These are phyloP conservation scores for Pseudocercospora fuligena DNA, from an alignment of 2,329 filamentous ascomycete genomes.

Conservation along the genomic window DNA sequence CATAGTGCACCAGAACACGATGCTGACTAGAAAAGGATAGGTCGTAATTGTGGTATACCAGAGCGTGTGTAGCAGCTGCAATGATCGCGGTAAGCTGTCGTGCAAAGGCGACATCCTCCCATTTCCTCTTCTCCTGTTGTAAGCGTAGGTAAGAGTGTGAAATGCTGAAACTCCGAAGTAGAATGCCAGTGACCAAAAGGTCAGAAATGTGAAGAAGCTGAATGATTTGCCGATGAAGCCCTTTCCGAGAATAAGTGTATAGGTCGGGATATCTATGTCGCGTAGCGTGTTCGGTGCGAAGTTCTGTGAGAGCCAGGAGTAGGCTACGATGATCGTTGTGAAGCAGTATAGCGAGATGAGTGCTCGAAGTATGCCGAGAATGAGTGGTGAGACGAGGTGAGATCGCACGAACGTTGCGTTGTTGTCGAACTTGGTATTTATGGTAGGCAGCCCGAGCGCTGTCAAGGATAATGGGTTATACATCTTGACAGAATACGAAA, in stretches of 20 bases:
- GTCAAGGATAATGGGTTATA: constrained; percentile 10
- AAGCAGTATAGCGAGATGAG: constrained; percentile 23
- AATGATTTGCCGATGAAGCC: constrained; percentile 22
- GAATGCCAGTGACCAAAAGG: constrained; percentile 24
- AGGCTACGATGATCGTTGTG: constrained; percentile 25
- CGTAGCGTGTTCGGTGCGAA: constrained; percentile 10
- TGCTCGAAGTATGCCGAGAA: constrained; percentile 13
- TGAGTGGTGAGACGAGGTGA: constrained; percentile 15
- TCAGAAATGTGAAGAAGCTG: constrained; percentile 28
- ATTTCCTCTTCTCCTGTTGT: background rate
- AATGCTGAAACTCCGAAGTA: constrained; percentile 23
- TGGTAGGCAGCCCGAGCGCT: constrained; percentile 1
- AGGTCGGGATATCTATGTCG: constrained; percentile 20
- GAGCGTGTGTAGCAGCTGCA: constrained; percentile 15
- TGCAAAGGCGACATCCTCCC: constrained; percentile 8
- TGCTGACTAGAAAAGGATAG: constrained; percentile 15
- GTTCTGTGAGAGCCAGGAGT: constrained; percentile 21
- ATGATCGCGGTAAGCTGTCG: constrained; percentile 9
- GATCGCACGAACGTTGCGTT: constrained; percentile 18
- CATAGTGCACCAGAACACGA: constrained; percentile 25
- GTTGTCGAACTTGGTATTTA: constrained; percentile 14
- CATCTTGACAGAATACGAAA: background rate
- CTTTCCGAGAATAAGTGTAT: constrained; percentile 15
- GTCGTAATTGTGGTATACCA: constrained; percentile 19
- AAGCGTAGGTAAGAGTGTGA: constrained; percentile 20